Evolutionary conservation across 1,284 basidiomycete species (phyloP).

Genomic region (Wallemia mellicola): DNA sequence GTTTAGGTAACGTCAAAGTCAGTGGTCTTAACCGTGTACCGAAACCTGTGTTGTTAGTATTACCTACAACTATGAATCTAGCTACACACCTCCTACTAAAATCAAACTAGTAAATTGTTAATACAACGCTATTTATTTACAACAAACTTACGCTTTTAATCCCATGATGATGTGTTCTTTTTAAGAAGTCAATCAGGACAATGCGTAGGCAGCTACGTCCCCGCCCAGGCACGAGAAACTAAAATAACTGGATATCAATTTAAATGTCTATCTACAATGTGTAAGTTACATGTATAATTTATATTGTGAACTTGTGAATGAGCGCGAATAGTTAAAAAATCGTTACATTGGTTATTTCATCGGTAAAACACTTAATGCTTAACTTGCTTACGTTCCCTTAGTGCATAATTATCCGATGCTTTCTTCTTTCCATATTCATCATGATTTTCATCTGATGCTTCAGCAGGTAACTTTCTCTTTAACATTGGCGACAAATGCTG

Average conservation of each 20-base stretch:
- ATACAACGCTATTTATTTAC: neutral
- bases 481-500: neutral
- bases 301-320: neutral
- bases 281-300: neutral
- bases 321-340: neutral
- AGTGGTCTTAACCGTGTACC: slow-evolving; percentile 23
- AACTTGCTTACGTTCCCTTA: neutral
- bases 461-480: neutral
- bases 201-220: too few species aligned
- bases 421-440: neutral
- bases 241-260: too few species aligned
- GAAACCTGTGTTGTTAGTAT: slow-evolving; percentile 18
- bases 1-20: slow-evolving; percentile 23
- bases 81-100: neutral
- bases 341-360: neutral
- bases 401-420: neutral
- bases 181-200: neutral
- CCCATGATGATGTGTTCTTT: neutral
- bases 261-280: neutral
- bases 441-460: neutral
- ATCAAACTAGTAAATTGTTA: neutral
- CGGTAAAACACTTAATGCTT: too few species aligned
- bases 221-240: neutral
- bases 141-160: neutral
- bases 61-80: too few species aligned